Base-by-base conservation (phyloP, 2,329 filamentous ascomycete species). In the Teratosphaeria gauchensis region DNA sequence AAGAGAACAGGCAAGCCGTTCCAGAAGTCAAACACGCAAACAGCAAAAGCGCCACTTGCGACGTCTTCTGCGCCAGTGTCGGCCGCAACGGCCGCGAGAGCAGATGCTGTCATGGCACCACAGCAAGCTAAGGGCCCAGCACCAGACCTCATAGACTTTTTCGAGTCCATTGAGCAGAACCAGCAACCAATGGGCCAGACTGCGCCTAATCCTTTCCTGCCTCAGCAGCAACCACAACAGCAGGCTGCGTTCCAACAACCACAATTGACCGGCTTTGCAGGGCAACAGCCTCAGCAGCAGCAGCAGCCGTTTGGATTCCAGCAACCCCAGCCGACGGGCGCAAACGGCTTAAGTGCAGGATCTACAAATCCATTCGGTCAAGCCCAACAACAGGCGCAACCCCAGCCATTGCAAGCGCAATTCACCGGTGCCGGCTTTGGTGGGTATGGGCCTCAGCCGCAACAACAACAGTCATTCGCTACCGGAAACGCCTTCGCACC, bases 111-210 rank as follows among this genome's bases (percentile, higher is more conserved):
- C 19, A 62, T 66, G 12, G 33, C 64, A 53, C 64, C 55, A 42
- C 59, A 63, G 30, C 42, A 48, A 48, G 56, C 66, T 38, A 90
- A 87, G 73, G 85, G 82, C 1, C 84, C 86, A 31, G 85, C 83
- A 65, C 84, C 86, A 31, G 89, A 95, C 77, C 79, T 95, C 61
- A 97, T 95, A 70, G 94, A 92, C 77, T 96, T 95, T 75, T 96
- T 96, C 72, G 92, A 87, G 69, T 92, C 90, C 5, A 96, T 95
- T 68, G 92, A 96, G 69, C 85, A 90, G 70, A 91, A 92, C 63
- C 90, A 94, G 72, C 89, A 89, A 56, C 79, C 86, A 1, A 73
- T 75, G 71, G 71, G 69, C 33, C 73, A 74, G 53, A 64, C 68
- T 42, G 63, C 61, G 35, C 19, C 42, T 9, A 48, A 48, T 21